Base-by-base conservation (phyloP, 257 asterid species). In the Jacaranda mimosifolia region DNA sequence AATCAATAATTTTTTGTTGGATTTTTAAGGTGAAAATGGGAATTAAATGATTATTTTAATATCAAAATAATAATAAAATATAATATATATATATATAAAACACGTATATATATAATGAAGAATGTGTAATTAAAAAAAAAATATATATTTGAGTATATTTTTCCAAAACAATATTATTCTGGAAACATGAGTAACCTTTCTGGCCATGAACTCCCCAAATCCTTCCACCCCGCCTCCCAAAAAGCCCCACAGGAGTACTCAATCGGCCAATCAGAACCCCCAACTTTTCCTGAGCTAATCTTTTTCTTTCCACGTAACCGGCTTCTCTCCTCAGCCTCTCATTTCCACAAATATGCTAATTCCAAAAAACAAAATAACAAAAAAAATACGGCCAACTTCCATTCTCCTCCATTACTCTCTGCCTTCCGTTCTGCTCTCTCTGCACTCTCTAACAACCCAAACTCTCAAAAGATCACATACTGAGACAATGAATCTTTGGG, bases 301-400 rank as follows among this genome's bases (percentile, higher is more conserved):
- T 88, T 35, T 51, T 81, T 70, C 80, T 62, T 64, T 40, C 85
- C 76, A 86, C 87, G 89, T 86, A 83, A 75, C 76, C 58, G 74
- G 55, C 81, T 63, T 70, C 59, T 53, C 48, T 46, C n/a, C 90
- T 80, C 90, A 72, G 48, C 85, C 82, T 79, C 84, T 81, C 81
- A 64, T 80, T 74, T 79, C 77, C 26, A 74, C 18, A 7, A 8
- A 10, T 18, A 51, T 62, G 43, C 56, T 53, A 51, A 36, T 59
- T 79, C 81, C 78, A 70, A 56, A 48, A 39, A 9, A 17, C 17
- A 68, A 36, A 39, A 14, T 56, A n/a, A n/a, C n/a, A n/a, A n/a
- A n/a, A n/a, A n/a, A n/a, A n/a, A 49, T n/a, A 52, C 48, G 58
- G 35, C 21, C 69, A 70, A 60, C 78, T 49, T 53, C 35, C 52